Percentiles rank a stretch among this genome's conserved stretches.
Conservation (phyloP, 768 basidiomycete genomes). For the Tulasnella sp. region DNA sequence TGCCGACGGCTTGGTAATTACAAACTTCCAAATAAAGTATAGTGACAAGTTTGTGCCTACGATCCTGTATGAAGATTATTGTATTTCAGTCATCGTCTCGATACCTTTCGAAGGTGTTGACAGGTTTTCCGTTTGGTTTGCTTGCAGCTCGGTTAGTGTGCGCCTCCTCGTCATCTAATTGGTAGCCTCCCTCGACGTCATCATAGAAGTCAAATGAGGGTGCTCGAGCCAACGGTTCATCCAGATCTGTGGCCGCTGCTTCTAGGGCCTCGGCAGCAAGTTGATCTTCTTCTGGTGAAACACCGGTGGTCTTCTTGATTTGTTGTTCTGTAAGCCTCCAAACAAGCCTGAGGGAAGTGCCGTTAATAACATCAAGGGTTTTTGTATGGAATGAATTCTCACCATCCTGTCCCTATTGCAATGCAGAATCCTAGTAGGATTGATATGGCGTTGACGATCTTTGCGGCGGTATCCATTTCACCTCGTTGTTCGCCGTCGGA, state of each 20-base stretch:
- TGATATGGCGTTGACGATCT: constrained; percentile 48
- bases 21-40: too few relatives aligned
- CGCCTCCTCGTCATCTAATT: neutral
- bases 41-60: too few relatives aligned
- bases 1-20: too few relatives aligned
- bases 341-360: constrained; percentile 38
- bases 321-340: constrained; percentile 52
- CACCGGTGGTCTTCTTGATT: constrained; percentile 40
- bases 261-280: constrained; percentile 48
- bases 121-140: too few relatives aligned
- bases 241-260: constrained; percentile 28
- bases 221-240: constrained; percentile 9
- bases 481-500: constrained; percentile 64
- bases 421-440: constrained; percentile 47
- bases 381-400: constrained; percentile 23
- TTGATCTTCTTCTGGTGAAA: constrained; percentile 38
- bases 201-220: constrained; percentile 1
- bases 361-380: neutral
- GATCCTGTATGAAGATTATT: neutral
- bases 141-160: too few relatives aligned
- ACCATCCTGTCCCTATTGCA: constrained; percentile 55
- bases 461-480: constrained; percentile 65
- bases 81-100: neutral
- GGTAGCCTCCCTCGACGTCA: neutral
- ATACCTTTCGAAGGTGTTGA: too few relatives aligned